phyloP scores from a whole-genome alignment of 345 rosid genomes.

The Clausena lansium region DNA sequence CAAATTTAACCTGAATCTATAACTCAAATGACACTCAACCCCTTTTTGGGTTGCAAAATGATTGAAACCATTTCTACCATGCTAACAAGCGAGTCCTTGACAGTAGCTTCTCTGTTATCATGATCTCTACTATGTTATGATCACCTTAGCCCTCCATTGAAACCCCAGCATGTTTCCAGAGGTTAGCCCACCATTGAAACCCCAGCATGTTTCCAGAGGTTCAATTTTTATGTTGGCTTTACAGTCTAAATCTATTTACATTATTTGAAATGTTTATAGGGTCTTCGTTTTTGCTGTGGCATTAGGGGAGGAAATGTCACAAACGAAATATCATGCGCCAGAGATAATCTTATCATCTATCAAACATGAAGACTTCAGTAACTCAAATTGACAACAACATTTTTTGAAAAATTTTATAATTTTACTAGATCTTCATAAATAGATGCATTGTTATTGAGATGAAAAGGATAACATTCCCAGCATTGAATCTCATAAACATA shows the following conservation, averaged over 20 bases:
- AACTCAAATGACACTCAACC: too few relatives aligned
- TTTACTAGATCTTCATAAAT: background rate
- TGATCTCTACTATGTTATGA: too few relatives aligned
- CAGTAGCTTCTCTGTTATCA: too few relatives aligned
- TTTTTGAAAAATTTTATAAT: background rate
- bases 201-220: background rate
- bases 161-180: too few relatives aligned
- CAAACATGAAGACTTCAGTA: background rate
- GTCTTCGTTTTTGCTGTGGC: background rate
- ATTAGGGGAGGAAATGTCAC: background rate
- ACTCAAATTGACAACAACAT: background rate
- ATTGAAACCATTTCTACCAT: too few relatives aligned
- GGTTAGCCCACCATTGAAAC: too few relatives aligned
- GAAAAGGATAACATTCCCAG: background rate
- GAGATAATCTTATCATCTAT: background rate
- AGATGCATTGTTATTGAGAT: background rate
- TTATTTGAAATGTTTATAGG: background rate
- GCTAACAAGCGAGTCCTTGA: too few relatives aligned
- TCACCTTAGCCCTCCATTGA: too few relatives aligned
- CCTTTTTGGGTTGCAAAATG: too few relatives aligned
- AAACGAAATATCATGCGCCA: background rate
- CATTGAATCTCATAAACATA: background rate
- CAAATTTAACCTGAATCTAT: too few relatives aligned
- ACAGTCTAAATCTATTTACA: background rate
- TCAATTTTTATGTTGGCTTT: background rate